Conservation (phyloP, 1,139 yeast species). For the Arxiozyma heterogenica region DNA sequence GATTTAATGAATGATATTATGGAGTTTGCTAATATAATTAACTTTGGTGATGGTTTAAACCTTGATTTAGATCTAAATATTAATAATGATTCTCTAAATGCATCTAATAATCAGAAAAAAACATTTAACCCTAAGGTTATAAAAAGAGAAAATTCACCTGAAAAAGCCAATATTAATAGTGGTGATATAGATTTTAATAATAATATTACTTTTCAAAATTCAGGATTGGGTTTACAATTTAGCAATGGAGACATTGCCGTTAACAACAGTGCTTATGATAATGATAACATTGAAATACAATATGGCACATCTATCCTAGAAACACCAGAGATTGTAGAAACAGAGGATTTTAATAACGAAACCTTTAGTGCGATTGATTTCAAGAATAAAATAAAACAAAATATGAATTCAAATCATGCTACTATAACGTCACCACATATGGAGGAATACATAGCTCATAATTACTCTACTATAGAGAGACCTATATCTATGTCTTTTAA, state of each 20-base stretch:
- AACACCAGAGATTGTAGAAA: slow-evolving; percentile 1
- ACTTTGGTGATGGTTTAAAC: slow-evolving; percentile 42
- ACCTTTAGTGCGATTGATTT: slow-evolving; percentile 16
- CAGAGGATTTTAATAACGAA: slow-evolving; percentile 24
- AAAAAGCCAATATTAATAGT: neutral
- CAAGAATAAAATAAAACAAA: slow-evolving; percentile 3
- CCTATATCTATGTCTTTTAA: slow-evolving; percentile 63
- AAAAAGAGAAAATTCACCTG: neutral
- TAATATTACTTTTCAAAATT: neutral
- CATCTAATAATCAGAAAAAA: neutral
- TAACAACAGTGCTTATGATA: neutral
- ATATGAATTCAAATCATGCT: neutral
- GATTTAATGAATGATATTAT: slow-evolving; percentile 34
- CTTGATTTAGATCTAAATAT: slow-evolving; percentile 23
- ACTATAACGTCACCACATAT: slow-evolving; percentile 4
- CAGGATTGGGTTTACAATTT: slow-evolving; percentile 1
- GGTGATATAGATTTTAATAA: neutral
- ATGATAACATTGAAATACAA: neutral
- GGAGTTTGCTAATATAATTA: slow-evolving; percentile 59
- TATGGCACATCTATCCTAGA: neutral
- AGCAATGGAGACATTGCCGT: neutral
- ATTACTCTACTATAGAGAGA: slow-evolving; percentile 27
- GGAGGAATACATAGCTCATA: slow-evolving; percentile 13
- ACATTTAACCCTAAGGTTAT: slow-evolving; percentile 13
- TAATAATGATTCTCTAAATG: neutral